A percentile compares a stretch with the other conserved stretches of the same genome.
Conservation (phyloP, 768 basidiomycete genomes). For the Rhodocollybia butyracea region DNA sequence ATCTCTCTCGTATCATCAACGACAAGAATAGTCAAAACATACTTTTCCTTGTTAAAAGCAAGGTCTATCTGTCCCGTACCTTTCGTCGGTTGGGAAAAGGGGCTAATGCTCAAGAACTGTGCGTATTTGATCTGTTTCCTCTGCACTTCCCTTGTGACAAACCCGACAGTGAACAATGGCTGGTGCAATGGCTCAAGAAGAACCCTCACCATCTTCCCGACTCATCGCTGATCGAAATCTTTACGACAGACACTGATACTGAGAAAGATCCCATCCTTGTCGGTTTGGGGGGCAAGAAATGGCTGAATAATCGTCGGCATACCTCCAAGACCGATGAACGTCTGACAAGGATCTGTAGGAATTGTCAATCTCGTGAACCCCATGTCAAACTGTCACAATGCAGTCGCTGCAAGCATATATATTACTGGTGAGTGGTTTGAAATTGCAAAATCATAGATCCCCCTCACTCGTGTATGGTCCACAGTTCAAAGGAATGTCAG, state of each 20-base stretch:
- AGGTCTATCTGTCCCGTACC: too few species aligned
- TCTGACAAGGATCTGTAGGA: conserved; percentile 13
- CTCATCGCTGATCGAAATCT: neutral
- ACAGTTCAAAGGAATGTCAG: too few species aligned
- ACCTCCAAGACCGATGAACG: conserved; percentile 15
- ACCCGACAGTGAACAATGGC: conserved; percentile 10
- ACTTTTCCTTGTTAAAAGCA: neutral
- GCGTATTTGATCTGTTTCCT: neutral
- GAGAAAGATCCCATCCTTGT: conserved; percentile 12
- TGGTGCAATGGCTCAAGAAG: conserved; percentile 19
- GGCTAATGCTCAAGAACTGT: neutral
- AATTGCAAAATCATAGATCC: too few species aligned
- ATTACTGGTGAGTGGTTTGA: too few species aligned
- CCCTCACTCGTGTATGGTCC: too few species aligned
- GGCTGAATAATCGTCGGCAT: conserved; percentile 14
- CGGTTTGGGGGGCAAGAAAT: conserved; percentile 15
- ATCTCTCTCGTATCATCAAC: neutral
- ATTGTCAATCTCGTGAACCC: conserved; percentile 10
- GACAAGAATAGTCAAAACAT: neutral
- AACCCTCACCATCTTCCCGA: conserved; percentile 10
- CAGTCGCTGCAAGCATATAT: neutral
- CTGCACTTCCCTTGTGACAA: neutral
- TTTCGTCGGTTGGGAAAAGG: neutral
- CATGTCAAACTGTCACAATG: neutral
- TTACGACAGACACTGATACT: conserved; percentile 7